Percentiles rank a stretch among this genome's conserved stretches.
phyloP scores from a whole-genome alignment of 305 asterid species.

The Nicotiana rustica region DNA sequence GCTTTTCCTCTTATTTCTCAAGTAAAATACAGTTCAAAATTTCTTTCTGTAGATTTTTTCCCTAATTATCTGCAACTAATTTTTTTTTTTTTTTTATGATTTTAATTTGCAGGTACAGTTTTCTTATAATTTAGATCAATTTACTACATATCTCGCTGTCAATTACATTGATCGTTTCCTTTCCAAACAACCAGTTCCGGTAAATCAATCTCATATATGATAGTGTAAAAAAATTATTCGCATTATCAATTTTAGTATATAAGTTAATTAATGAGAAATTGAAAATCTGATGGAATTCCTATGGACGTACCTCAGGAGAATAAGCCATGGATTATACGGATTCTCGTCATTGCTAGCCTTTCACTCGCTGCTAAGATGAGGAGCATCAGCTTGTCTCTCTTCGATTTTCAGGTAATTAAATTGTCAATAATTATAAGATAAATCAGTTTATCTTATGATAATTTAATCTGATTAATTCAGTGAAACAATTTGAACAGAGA shows the following conservation, averaged over 20 bases:
- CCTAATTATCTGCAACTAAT: background rate
- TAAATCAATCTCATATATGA: slow-evolving; percentile 17
- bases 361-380: slow-evolving; percentile 70
- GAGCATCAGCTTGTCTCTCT: slow-evolving; percentile 45
- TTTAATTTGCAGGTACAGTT: slow-evolving; percentile 45
- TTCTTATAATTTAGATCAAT: slow-evolving; percentile 49
- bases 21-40: slow-evolving; percentile 34
- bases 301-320: slow-evolving; percentile 44
- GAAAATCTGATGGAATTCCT: background rate
- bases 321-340: slow-evolving; percentile 58
- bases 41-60: background rate
- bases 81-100: no score
- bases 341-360: slow-evolving; percentile 57
- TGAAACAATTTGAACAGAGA: slow-evolving; percentile 48
- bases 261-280: background rate
- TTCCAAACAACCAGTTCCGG: slow-evolving; percentile 54
- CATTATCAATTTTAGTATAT: no score
- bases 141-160: slow-evolving; percentile 54
- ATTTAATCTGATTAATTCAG: background rate
- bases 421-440: no score
- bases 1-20: slow-evolving; percentile 47
- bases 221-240: no score
- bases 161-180: slow-evolving; percentile 66
- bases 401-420: slow-evolving; percentile 49
- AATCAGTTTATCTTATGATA: no score